Evolutionary conservation across 148 eudicot species (phyloP).

Genomic region (Selenicereus undatus): DNA sequence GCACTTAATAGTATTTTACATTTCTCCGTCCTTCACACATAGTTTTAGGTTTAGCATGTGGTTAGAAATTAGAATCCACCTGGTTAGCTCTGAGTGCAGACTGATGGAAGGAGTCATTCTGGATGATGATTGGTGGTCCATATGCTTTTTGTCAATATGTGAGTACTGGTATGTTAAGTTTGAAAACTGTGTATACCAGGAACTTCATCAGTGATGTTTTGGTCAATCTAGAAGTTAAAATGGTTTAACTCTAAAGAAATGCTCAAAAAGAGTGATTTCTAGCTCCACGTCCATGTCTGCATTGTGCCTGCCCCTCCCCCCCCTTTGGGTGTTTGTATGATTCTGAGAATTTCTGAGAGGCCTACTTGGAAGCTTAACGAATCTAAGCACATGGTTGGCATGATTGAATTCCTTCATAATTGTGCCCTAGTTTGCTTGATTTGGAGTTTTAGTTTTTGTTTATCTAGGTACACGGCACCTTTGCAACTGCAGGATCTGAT

Average conservation of each 20-base stretch:
- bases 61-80: not conserved
- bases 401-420: not conserved
- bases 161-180: not conserved
- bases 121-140: not conserved
- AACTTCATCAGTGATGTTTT: not conserved
- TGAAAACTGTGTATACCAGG: not conserved
- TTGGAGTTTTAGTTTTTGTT: not conserved
- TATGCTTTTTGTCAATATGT: not conserved
- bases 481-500: constrained; percentile 97
- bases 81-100: not conserved
- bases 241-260: not conserved
- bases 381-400: not conserved
- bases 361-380: not conserved
- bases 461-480: constrained; percentile 72
- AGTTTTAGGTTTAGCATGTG: not conserved
- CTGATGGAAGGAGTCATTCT: not conserved
- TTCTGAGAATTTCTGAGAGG: not conserved
- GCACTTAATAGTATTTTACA: no score
- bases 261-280: not conserved
- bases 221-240: not conserved
- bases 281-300: not conserved
- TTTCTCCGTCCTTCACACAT: no score
- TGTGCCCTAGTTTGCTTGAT: not conserved
- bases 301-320: not conserved
- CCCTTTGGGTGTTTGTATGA: not conserved